Evolutionary conservation across 495 filamentous ascomycete genomes (phyloP), one percentile per base, ranked within the genome.

Genomic region (Pseudoneurospora amorphoporcata): DNA sequence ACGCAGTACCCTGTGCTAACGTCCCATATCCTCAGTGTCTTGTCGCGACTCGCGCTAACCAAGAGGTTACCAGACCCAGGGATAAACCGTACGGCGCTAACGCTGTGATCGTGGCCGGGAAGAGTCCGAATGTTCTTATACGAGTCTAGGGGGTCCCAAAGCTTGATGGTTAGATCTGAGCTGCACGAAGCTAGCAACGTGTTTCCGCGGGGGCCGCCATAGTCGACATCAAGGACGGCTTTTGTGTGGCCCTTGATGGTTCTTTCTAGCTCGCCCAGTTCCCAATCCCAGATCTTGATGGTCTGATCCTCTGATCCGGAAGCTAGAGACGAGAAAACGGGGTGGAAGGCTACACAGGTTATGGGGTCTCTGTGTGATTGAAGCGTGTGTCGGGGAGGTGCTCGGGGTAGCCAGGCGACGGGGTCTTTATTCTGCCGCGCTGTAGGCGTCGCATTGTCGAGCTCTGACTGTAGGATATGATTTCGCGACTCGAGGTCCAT

Each of bases 241-340:
- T 93, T 96, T 3, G 93, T 97, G 79, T 99, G 95, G 2, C 94
- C 94, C 77, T 98, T 98, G 53, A 98, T 86, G 0, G 95, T 98
- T 38, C 91, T 82, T 78, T 98, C 95, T 9, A 97, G 86, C 79
- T 98, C 95, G 29, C 95, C 95, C 19, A 97, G 83, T 76, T 99
- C 95, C 93, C 94, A 98, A 77, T 98, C 95, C 95, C 95, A 99
- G 69, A 99, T 94, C 79, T 99, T 99, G 78, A 94, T 93, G 10
- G 90, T 92, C 65, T 87, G 88, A 76, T 94, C 91, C 76, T 98
- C 95, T 43, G 94, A 97, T 19, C 93, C 95, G 1, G 94, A 95
- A 16, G 95, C 95, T 12, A 99, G 84, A 1, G 92, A 93, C 23
- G 94, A 94, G 79, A 97, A 98, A 71, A 95, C 85, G 0, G 95